Base-by-base conservation (phyloP, 2,329 filamentous ascomycete genomes). In the Rhynchosporium graminicola region DNA sequence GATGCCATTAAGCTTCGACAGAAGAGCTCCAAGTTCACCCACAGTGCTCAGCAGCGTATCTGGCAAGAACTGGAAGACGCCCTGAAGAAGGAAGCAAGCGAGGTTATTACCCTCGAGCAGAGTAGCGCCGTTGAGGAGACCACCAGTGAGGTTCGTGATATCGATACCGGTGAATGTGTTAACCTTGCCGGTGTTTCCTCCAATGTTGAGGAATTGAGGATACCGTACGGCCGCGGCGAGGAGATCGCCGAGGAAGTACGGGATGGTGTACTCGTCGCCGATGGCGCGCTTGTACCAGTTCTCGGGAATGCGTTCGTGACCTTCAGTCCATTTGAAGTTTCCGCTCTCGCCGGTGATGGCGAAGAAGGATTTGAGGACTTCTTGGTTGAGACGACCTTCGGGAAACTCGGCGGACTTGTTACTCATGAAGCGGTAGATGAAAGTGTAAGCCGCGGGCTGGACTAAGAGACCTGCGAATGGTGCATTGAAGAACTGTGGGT, bases 401-500 rank as follows among this genome's bases (percentile, higher is more conserved):
- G 67, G 67, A 43, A 63, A 52, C 36, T 69, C 66, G 20, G 58
- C 57, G 13, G 69, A 69, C 52, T 69, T 67, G 65, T 70, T 70
- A 3, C 58, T 57, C 65, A 69, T 67, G 59, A 68, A 68, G 31
- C 68, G 66, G 55, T 66, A 67, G 54, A 67, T 68, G 46, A 70
- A 69, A n/a, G 59, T 65, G 50, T 64, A 70, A 13, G 64, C 64
- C 26, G 68, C 67, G 3, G 65, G 63, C 43, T 64, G 63, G 3
- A 68, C 67, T 10, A 63, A 12, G 13, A 68, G 63, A 36, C 67
- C 67, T 3, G 68, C 42, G 38, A 70, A 68, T 10, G 68, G 67
- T 0, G 80, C 81, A 59, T 81, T 83, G 73, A 81, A 85, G 70
- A 83, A 83, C 55, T 81, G 74, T 0, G 82, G 81, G 69, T 85